Evolutionary conservation across 2,329 filamentous ascomycete species (phyloP), one percentile per base, ranked within the genome.

Genomic region (Cladosporium sphaerospermum): DNA sequence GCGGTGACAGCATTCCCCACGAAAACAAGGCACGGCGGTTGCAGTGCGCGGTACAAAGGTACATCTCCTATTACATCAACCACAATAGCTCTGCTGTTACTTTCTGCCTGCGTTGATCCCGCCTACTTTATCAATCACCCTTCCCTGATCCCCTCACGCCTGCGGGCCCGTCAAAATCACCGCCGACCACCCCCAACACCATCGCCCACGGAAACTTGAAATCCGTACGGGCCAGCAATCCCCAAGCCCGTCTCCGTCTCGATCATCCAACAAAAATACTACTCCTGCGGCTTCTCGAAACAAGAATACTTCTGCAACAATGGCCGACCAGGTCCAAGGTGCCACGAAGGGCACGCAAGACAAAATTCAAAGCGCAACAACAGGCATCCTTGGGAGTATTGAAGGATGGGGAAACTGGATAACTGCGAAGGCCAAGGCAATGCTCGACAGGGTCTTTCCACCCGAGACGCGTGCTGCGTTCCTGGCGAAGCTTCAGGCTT

Each of bases 391-490:
- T 2, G 56, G 62, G 46, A 60, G 54, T n/a, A 56, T 69, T 9
- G 60, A 67, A 32, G 58, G 60, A 37, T 56, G 58, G 39, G 65
- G 62, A 31, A 60, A 55, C 52, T 60, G 58, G 52, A 54, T 67
- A 14, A 57, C 60, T 4, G 54, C 51, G 2, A 64, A 63, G 53
- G 68, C 64, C 34, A 62, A 67, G 56, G 65, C 57, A 45, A 59
- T 73, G 2, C 60, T 83, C 32, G 75, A 84, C 61, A 67, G 68
- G 36, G 61, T 82, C 52, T 74, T 89, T 41, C 78, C 82, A 42
- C 83, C 85, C 0, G 72, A 80, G 34, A 78, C 79, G 55, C 78
- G 86, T 46, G 76, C 81, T 57, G 74, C 76, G 53, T 74, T 80
- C 40, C 76, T 83, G 60, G 72, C 78, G 13, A 75, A 72, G 42